Conservation (phyloP, 108 stramenopile genomes). For the Cyclostephanos tholiformis region DNA sequence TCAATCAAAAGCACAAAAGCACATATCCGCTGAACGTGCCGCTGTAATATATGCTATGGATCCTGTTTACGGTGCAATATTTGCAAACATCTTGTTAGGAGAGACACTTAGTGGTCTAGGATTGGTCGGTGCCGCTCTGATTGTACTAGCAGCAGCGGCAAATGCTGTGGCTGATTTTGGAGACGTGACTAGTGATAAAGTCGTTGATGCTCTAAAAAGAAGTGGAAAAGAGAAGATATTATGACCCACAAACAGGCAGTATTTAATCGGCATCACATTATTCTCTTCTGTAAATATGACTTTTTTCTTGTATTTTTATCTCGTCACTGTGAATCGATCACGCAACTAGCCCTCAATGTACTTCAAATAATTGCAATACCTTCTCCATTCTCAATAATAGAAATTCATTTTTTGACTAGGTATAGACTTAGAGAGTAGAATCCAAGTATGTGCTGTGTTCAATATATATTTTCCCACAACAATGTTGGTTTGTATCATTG, state of each 20-base stretch:
- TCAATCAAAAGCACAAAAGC: constrained; percentile 77
- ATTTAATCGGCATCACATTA: no score
- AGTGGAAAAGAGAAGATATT: background rate
- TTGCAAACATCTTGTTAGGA: constrained; percentile 72
- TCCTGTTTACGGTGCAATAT: constrained; percentile 88
- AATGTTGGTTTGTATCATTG: no score
- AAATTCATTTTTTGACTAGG: no score
- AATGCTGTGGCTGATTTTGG: constrained; percentile 76
- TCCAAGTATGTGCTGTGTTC: no score
- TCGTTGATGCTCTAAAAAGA: background rate
- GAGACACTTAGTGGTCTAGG: constrained; percentile 63
- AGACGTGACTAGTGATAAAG: background rate
- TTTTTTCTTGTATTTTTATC: no score
- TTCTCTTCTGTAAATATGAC: no score
- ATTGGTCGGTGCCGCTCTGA: constrained; percentile 73
- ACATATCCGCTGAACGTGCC: constrained; percentile 77
- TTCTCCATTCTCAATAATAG: no score
- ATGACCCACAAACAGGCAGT: background rate
- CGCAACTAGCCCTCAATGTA: no score
- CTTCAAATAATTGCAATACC: no score
- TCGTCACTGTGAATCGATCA: no score
- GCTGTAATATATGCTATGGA: constrained; percentile 89
- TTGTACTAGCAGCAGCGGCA: constrained; percentile 76
- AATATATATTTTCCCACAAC: no score
- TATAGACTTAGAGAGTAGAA: no score